These are phyloP conservation scores for Eleusine indica DNA, from an alignment of 176 grass and related monocot genomes.

Conservation along the genomic window DNA sequence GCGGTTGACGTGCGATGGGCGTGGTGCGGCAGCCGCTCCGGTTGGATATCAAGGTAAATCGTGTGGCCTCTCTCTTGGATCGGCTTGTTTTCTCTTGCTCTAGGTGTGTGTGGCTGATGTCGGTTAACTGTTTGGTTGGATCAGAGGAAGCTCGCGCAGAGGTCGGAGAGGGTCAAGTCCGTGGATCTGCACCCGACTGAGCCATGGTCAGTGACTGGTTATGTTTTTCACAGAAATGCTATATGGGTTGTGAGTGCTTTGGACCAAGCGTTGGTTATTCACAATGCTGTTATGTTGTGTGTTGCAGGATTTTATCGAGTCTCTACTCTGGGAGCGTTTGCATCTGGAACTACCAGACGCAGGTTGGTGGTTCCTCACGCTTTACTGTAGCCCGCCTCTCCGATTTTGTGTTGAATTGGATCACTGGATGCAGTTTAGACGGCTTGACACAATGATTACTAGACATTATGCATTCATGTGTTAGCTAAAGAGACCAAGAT, in stretches of 20 bases:
- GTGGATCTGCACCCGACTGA: slow-evolving; percentile 98
- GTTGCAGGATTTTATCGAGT: slow-evolving; percentile 88
- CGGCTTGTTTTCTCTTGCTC: slow-evolving; percentile 32
- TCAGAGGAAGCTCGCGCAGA: slow-evolving; percentile 99
- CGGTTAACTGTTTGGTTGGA: slow-evolving; percentile 43
- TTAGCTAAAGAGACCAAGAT: not conserved
- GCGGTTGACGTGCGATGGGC: not conserved
- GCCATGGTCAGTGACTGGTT: slow-evolving; percentile 72
- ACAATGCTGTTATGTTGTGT: not conserved
- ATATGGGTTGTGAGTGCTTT: not conserved
- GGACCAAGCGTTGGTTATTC: not conserved
- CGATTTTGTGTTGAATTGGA: slow-evolving; percentile 26
- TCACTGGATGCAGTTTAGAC: not conserved
- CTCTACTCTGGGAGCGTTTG: slow-evolving; percentile 95
- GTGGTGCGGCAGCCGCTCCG: slow-evolving; percentile 83
- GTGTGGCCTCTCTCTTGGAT: slow-evolving; percentile 35
- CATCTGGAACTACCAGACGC: slow-evolving; percentile 98
- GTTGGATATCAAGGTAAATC: slow-evolving; percentile 95
- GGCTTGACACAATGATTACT: not conserved
- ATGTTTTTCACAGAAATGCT: not conserved
- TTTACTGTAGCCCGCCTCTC: not conserved
- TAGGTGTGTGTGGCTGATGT: slow-evolving; percentile 7
- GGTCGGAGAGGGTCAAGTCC: slow-evolving; percentile 97
- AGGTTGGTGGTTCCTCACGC: slow-evolving; percentile 48
- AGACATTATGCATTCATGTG: not conserved